These are phyloP conservation scores for Chlorociboria aeruginascens DNA, from an alignment of 495 filamentous ascomycete genomes.

Conservation along the genomic window DNA sequence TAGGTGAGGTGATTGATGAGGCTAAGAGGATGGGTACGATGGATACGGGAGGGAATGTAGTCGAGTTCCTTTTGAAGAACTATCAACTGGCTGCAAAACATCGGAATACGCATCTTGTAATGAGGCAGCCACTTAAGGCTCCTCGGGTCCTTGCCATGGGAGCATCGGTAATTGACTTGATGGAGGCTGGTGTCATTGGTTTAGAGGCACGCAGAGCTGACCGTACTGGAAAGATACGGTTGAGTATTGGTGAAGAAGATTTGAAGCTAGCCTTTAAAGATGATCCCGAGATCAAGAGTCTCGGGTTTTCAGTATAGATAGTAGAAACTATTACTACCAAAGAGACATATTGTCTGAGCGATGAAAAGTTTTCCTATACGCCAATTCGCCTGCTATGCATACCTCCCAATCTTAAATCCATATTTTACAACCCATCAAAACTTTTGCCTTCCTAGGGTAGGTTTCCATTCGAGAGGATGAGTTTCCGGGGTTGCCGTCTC, in stretches of 20 bases:
- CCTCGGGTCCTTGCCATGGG: conserved; percentile 56
- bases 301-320: conserved; percentile 25
- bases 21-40: conserved; percentile 60
- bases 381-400: conserved; percentile 1
- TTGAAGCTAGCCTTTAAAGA: conserved; percentile 77
- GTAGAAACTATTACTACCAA: conserved; percentile 1
- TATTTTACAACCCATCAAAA: conserved; percentile 21
- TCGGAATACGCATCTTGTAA: background rate
- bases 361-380: background rate
- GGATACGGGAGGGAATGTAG: conserved; percentile 25
- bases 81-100: background rate
- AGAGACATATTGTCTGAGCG: background rate
- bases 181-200: conserved; percentile 76
- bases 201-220: conserved; percentile 70
- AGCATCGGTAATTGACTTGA: conserved; percentile 64
- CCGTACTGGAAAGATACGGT: conserved; percentile 71
- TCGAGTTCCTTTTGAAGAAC: conserved; percentile 13
- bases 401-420: background rate
- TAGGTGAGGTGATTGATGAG: conserved; percentile 89
- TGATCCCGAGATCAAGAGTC: conserved; percentile 70
- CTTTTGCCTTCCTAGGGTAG: conserved; percentile 61
- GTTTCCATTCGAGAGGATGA: conserved; percentile 90
- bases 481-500: conserved; percentile 80
- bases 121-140: conserved; percentile 4
- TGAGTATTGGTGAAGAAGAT: conserved; percentile 83